phyloP scores from a whole-genome alignment of 306 rosid species.

The Geum urbanum region DNA sequence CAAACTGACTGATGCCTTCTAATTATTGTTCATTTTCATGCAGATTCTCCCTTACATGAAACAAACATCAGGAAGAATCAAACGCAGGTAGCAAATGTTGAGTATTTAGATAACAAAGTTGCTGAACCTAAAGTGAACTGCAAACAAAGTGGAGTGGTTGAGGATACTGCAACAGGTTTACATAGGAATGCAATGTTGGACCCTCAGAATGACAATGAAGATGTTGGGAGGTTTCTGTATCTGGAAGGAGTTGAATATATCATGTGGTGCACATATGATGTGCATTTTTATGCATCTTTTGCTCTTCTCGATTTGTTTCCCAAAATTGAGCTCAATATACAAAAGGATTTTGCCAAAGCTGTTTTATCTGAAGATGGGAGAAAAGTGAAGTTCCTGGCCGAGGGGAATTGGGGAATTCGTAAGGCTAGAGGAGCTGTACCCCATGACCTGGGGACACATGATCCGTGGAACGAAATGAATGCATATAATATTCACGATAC shows the following conservation, averaged over 20 bases:
- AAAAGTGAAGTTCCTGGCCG: slow-evolving; percentile 84
- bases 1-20: slow-evolving; percentile 14
- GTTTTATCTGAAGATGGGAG: slow-evolving; percentile 93
- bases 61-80: slow-evolving; percentile 33
- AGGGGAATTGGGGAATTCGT: slow-evolving; percentile 92
- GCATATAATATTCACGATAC: slow-evolving; percentile 96
- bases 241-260: slow-evolving; percentile 96
- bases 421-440: slow-evolving; percentile 96
- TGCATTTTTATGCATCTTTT: slow-evolving; percentile 95
- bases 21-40: slow-evolving; percentile 27
- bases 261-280: slow-evolving; percentile 99
- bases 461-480: slow-evolving; percentile 96
- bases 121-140: slow-evolving; percentile 44
- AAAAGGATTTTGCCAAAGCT: slow-evolving; percentile 93
- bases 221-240: slow-evolving; percentile 92
- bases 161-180: slow-evolving; percentile 16
- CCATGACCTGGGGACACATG: slow-evolving; percentile 96
- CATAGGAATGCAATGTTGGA: slow-evolving; percentile 16
- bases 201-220: slow-evolving; percentile 44
- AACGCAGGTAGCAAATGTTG: slow-evolving; percentile 35
- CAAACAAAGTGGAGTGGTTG: slow-evolving; percentile 35
- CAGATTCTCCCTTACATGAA: slow-evolving; percentile 56
- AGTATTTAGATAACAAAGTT: slow-evolving; percentile 32
- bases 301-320: slow-evolving; percentile 98
- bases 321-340: slow-evolving; percentile 83